These are phyloP conservation scores for Chlorociboria aeruginascens DNA, from an alignment of 495 filamentous ascomycete genomes.

Conservation along the genomic window DNA sequence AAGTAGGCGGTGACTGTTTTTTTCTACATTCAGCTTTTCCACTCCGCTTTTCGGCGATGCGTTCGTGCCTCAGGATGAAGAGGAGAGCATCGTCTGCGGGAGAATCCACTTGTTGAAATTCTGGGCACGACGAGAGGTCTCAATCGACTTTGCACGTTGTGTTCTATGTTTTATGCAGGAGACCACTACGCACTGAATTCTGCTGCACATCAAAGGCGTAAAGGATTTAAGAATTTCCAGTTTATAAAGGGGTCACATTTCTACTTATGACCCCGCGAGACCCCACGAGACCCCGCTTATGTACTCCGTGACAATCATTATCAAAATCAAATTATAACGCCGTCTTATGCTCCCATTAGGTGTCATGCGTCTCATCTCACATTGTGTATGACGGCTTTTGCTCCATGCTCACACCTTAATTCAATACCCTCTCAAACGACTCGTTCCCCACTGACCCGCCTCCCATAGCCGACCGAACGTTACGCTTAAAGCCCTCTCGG, in stretches of 20 bases:
- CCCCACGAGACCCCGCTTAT: conserved; percentile 16
- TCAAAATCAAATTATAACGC: conserved; percentile 12
- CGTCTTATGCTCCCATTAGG: conserved; percentile 9
- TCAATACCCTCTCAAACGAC: conserved; percentile 64
- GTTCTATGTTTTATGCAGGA: no score
- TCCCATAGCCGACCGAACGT: conserved; percentile 71
- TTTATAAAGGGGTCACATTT: conserved; percentile 2
- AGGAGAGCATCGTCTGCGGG: no score
- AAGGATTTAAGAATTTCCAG: background rate
- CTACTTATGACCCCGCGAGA: conserved; percentile 9
- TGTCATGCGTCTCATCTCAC: no score
- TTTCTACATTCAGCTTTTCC: no score
- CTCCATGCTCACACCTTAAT: conserved; percentile 13
- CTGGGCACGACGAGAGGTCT: no score
- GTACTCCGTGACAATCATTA: conserved; percentile 4
- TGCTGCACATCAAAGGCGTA: background rate
- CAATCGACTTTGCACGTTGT: no score
- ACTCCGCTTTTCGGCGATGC: no score
- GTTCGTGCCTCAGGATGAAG: no score
- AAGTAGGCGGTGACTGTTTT: no score
- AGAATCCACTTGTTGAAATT: no score
- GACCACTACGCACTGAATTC: no score
- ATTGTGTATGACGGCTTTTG: background rate
- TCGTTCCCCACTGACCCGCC: conserved; percentile 67
- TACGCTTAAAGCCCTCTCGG: conserved; percentile 78